Conservation (phyloP, 1,284 basidiomycete genomes). For the Puccinia horiana region DNA sequence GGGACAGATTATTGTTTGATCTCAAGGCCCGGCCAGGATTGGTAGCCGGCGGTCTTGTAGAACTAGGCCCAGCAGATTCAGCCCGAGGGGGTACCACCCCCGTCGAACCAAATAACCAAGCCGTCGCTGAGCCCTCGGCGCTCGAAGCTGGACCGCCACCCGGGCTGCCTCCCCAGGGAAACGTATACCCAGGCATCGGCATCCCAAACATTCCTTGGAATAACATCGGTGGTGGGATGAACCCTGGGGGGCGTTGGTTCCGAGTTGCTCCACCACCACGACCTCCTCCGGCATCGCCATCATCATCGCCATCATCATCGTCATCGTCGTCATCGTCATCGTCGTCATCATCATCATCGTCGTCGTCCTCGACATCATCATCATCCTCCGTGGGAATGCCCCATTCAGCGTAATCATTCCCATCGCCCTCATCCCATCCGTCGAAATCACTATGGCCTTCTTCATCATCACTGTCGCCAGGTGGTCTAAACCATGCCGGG, state of each 20-base stretch:
- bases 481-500: slow-evolving; percentile 19
- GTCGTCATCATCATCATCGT: background rate
- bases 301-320: background rate
- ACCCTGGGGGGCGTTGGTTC: background rate
- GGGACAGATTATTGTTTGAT: background rate
- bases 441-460: background rate
- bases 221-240: slow-evolving; percentile 9
- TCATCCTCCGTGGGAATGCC: background rate
- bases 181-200: background rate
- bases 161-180: background rate
- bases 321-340: slow-evolving; percentile 20
- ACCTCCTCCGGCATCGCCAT: background rate
- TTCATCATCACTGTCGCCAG: slow-evolving; percentile 16
- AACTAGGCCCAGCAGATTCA: background rate
- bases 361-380: background rate
- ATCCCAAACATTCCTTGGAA: slow-evolving; percentile 17
- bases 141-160: background rate
- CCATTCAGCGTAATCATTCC: background rate
- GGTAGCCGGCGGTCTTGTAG: background rate
- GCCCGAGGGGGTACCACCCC: background rate
- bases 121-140: slow-evolving; percentile 1
- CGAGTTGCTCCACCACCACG: background rate
- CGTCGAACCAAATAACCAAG: background rate
- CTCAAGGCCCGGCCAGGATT: background rate
- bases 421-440: background rate